Evolutionary conservation across 495 filamentous ascomycete genomes (phyloP), one percentile per base, ranked within the genome.

Genomic region (Hyaloscypha hepaticicola): DNA sequence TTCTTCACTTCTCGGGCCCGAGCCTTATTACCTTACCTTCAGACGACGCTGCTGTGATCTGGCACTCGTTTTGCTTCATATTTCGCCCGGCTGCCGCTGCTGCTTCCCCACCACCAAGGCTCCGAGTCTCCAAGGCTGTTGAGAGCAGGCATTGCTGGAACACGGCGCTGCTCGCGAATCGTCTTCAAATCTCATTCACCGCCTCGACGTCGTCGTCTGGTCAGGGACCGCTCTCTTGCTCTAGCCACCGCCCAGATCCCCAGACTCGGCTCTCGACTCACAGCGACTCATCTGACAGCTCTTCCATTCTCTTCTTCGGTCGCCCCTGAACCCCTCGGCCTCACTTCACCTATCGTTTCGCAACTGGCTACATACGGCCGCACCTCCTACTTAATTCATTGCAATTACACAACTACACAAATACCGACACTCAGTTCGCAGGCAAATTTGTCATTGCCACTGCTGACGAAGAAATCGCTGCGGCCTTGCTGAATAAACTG

Each of bases 221-320:
- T 25, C 38, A 45, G 38, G 38, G 38, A 45, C 16, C 16, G 38
- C 5, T 45, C 4, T 45, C 38, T 45, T 45, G 38, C 38, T 41
- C 14, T 14, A 16, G 5, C 38, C 38, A 45, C 38, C 38, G 38
- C 38, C 38, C 38, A 45, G 38, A 4, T 9, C 4, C 38, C 7
- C 38, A 9, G 16, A 34, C 31, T 34, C 31, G n/a, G n/a, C n/a
- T n/a, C n/a, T n/a, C n/a, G n/a, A n/a, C n/a, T n/a, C 26, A 27
- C 58, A 51, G 29, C 5, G 25, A 34, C 25, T 9, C 45, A 34
- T 53, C 60, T 28, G 29, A n/a, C n/a, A n/a, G n/a, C 11, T 50
- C 25, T 62, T 61, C 59, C 21, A 34, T 62, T 38, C 27, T 25
- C 22, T 64, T 64, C 61, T 58, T 64, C 61, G n/a, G 53, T 55